These are phyloP conservation scores for Dryas octopetala DNA, from an alignment of 306 rosid species.

Conservation along the genomic window DNA sequence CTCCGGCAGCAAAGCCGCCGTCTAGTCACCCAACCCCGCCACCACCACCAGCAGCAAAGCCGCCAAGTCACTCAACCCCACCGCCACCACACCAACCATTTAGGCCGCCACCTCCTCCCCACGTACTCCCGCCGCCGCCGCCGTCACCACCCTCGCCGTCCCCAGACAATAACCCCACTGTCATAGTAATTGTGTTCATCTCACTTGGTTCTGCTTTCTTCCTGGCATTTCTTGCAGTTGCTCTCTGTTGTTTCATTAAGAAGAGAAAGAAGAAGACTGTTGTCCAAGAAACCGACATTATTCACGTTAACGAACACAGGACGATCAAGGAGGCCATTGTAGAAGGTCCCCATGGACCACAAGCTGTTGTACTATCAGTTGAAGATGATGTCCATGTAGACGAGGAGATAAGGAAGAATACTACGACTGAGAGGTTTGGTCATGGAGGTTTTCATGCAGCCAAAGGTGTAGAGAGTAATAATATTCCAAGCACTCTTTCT, in stretches of 20 bases:
- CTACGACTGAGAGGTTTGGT: conserved; percentile 16
- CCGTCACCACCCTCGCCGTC: conserved; percentile 60
- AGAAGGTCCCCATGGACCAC: conserved; percentile 56
- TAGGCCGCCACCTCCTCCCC: conserved; percentile 47
- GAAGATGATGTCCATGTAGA: conserved; percentile 73
- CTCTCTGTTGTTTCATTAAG: conserved; percentile 49
- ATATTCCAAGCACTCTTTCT: background rate
- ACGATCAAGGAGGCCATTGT: conserved; percentile 46
- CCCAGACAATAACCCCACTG: conserved; percentile 43
- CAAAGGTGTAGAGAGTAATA: no score
- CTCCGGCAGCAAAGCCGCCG: background rate
- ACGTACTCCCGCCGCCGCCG: conserved; percentile 27
- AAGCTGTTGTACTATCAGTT: conserved; percentile 40
- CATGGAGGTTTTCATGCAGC: conserved; percentile 35
- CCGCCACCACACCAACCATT: conserved; percentile 29
- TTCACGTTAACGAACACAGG: conserved; percentile 64
- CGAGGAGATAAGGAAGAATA: conserved; percentile 38
- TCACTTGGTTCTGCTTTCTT: conserved; percentile 55
- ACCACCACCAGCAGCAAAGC: conserved; percentile 18
- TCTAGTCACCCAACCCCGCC: background rate
- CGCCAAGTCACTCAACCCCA: conserved; percentile 27
- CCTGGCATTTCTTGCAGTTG: conserved; percentile 59
- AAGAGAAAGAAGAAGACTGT: conserved; percentile 53
- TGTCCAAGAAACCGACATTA: conserved; percentile 40
- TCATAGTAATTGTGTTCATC: conserved; percentile 55